phyloP scores from a whole-genome alignment of 495 filamentous ascomycete species.

The Cercophora scortea region DNA sequence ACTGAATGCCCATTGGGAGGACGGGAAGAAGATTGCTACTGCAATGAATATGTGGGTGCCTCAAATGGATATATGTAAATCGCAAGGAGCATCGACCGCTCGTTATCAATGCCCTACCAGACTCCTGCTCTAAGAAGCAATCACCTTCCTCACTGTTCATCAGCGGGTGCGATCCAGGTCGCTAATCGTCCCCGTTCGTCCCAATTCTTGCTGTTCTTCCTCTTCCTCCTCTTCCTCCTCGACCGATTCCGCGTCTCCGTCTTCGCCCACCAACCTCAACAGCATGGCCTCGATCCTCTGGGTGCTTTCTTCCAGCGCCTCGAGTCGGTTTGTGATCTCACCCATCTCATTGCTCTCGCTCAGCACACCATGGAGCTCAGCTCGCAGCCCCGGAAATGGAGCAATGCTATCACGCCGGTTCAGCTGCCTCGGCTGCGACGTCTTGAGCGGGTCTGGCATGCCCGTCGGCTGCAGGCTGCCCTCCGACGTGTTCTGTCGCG shows the following conservation, averaged over 20 bases:
- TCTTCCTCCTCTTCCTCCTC: background rate
- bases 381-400: constrained; percentile 30
- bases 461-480: constrained; percentile 4
- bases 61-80: too few relatives aligned
- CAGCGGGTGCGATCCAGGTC: constrained; percentile 4
- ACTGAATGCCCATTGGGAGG: too few relatives aligned
- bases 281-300: constrained; percentile 32
- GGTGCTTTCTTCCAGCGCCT: constrained; percentile 28
- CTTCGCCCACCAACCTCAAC: constrained; percentile 13
- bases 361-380: constrained; percentile 29
- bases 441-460: background rate
- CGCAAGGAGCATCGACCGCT: too few relatives aligned
- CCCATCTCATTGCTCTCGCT: constrained; percentile 29
- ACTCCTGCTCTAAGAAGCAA: background rate
- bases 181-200: constrained; percentile 5
- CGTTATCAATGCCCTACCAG: too few relatives aligned
- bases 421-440: constrained; percentile 12
- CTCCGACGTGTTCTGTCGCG: constrained; percentile 23
- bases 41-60: too few relatives aligned
- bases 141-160: background rate
- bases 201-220: background rate
- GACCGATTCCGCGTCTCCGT: background rate
- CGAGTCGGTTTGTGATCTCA: constrained; percentile 26
- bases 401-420: constrained; percentile 40
- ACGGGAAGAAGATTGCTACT: too few relatives aligned